A percentile compares a stretch with the other conserved stretches of the same genome.
Conservation (phyloP, 192 early-diverging fungal genomes). For the Umbelopsis sp. region DNA sequence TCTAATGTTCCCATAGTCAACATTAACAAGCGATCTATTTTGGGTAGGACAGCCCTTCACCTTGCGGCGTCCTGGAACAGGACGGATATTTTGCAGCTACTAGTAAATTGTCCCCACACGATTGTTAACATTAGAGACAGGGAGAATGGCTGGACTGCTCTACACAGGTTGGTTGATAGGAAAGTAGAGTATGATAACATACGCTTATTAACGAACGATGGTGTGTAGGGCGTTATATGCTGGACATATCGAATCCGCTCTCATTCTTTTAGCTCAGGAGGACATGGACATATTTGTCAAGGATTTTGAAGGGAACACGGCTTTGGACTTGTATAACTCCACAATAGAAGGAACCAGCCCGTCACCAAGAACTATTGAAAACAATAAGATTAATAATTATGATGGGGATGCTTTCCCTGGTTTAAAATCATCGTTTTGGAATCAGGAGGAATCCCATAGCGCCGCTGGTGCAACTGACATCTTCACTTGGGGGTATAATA, state of each 20-base stretch:
- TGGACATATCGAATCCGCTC: conserved; percentile 59
- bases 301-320: conserved; percentile 51
- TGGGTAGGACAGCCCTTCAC: conserved; percentile 51
- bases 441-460: background rate
- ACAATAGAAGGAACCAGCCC: conserved; percentile 27
- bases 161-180: conserved; percentile 53
- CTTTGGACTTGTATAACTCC: conserved; percentile 42
- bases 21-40: conserved; percentile 41
- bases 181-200: background rate
- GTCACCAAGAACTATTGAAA: conserved; percentile 6
- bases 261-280: conserved; percentile 47
- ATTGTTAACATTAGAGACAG: conserved; percentile 64
- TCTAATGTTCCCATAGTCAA: conserved; percentile 31
- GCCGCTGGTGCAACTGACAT: conserved; percentile 40
- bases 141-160: conserved; percentile 72
- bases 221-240: conserved; percentile 51
- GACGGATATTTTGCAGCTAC: conserved; percentile 28
- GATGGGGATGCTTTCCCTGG: background rate
- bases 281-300: conserved; percentile 53
- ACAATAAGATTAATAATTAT: background rate
- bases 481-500: conserved; percentile 79
- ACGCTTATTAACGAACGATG: background rate
- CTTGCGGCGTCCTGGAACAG: conserved; percentile 45
- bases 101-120: conserved; percentile 46
- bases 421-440: background rate